Evolutionary conservation across 2,329 filamentous ascomycete genomes (phyloP).

Genomic region (Diaporthe vaccinii): DNA sequence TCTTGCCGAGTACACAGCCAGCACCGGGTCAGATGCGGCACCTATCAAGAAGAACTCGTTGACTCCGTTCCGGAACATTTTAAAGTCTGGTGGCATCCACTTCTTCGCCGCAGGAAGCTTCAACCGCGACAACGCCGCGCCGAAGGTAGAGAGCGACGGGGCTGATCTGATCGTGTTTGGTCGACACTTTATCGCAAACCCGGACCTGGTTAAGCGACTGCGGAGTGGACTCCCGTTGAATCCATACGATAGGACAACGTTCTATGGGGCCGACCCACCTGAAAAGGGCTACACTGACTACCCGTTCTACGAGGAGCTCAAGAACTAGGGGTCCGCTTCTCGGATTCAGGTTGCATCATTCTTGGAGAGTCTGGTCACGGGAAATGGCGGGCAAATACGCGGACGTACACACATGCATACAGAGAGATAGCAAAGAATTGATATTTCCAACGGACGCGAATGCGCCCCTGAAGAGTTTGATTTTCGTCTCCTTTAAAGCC

Average conservation of each 20-base stretch:
- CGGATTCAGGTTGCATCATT: too few relatives aligned
- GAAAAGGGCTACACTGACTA: slow-evolving; percentile 55
- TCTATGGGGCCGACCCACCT: slow-evolving; percentile 52
- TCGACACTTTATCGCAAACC: slow-evolving; percentile 62
- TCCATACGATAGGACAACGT: slow-evolving; percentile 59
- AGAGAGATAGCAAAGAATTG: neutral
- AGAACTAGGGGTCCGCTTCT: neutral
- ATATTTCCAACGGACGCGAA: neutral
- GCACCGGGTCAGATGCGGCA: slow-evolving; percentile 38
- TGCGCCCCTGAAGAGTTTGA: neutral
- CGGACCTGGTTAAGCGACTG: slow-evolving; percentile 61
- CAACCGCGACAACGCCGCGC: slow-evolving; percentile 53
- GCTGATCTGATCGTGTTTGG: slow-evolving; percentile 63
- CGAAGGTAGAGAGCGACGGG: slow-evolving; percentile 56
- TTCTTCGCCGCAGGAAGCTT: slow-evolving; percentile 67
- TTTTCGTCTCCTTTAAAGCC: neutral
- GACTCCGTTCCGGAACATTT: slow-evolving; percentile 55
- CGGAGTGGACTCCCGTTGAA: slow-evolving; percentile 57
- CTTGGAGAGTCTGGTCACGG: neutral
- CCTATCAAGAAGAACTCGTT: slow-evolving; percentile 48
- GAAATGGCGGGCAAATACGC: too few relatives aligned
- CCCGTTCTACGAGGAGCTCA: slow-evolving; percentile 48
- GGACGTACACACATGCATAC: neutral
- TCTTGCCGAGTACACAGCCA: slow-evolving; percentile 48
- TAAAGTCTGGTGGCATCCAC: slow-evolving; percentile 54